Conservation (phyloP, 192 early-diverging fungal species). For the Dispira simplex region DNA sequence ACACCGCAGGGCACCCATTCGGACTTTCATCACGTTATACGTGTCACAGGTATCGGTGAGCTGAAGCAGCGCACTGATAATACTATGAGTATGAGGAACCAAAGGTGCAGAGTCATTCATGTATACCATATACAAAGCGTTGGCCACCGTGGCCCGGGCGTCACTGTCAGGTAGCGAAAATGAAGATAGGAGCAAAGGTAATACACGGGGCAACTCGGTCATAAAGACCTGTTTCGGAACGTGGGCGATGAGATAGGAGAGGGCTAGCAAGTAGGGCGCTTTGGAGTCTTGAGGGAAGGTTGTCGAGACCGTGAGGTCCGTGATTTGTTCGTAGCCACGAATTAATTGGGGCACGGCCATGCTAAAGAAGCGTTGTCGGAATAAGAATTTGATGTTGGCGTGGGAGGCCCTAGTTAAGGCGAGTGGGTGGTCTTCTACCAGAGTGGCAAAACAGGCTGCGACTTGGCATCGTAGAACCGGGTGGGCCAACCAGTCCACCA, state of each 20-base stretch:
- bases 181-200: slow-evolving; percentile 67
- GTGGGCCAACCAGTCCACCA: slow-evolving; percentile 35
- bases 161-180: slow-evolving; percentile 43
- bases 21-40: slow-evolving; percentile 32
- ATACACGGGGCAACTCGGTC: slow-evolving; percentile 51
- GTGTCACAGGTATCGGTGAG: background rate
- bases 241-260: slow-evolving; percentile 68
- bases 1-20: slow-evolving; percentile 55
- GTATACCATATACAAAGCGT: slow-evolving; percentile 56
- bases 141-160: slow-evolving; percentile 56
- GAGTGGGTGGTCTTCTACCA: slow-evolving; percentile 56
- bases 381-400: slow-evolving; percentile 38
- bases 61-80: background rate
- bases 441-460: slow-evolving; percentile 49
- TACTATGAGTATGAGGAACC: slow-evolving; percentile 23
- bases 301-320: background rate
- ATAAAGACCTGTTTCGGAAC: slow-evolving; percentile 72
- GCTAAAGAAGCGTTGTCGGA: slow-evolving; percentile 76
- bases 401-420: slow-evolving; percentile 47
- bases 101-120: slow-evolving; percentile 55
- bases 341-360: slow-evolving; percentile 56
- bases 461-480: slow-evolving; percentile 24
- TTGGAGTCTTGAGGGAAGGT: slow-evolving; percentile 31
- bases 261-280: slow-evolving; percentile 56
- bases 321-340: slow-evolving; percentile 21